Evolutionary conservation across 2,329 filamentous ascomycete species (phyloP).

Genomic region (Fusarium anthophilum): DNA sequence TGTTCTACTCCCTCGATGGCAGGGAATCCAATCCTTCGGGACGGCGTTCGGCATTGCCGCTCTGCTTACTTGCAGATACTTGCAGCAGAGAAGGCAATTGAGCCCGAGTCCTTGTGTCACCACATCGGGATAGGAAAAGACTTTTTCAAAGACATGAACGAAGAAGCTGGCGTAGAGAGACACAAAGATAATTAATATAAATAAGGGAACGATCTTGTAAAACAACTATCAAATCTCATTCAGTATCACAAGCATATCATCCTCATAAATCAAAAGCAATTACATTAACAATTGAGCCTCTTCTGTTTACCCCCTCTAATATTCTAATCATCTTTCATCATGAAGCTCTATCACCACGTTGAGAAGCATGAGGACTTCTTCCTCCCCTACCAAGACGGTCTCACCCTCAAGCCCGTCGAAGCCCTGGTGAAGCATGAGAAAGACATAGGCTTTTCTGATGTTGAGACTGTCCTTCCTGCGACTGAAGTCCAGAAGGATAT

Average conservation of each 20-base stretch:
- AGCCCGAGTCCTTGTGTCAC: not conserved
- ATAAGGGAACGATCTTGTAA: not conserved
- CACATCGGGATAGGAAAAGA: not conserved
- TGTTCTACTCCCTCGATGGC: not conserved
- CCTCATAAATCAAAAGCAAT: not conserved
- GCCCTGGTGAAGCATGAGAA: not conserved
- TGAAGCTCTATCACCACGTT: conserved; percentile 6
- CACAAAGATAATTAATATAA: not conserved
- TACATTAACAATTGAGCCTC: too few relatives aligned
- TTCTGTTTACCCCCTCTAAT: not conserved
- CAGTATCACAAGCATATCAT: not conserved
- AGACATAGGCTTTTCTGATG: not conserved
- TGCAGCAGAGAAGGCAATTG: not conserved
- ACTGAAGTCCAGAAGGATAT: conserved; percentile 11
- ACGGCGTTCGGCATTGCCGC: not conserved
- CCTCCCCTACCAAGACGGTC: not conserved
- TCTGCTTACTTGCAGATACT: not conserved
- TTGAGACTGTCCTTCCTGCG: not conserved
- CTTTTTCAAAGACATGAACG: not conserved
- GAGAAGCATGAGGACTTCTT: conserved; percentile 16
- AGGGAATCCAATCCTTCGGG: not conserved
- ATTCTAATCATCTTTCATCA: not conserved
- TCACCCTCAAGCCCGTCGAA: not conserved
- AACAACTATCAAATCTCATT: not conserved
- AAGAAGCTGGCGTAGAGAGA: accelerated